phyloP scores from a whole-genome alignment of 176 grass and related monocot genomes.

The Phoenix dactylifera region DNA sequence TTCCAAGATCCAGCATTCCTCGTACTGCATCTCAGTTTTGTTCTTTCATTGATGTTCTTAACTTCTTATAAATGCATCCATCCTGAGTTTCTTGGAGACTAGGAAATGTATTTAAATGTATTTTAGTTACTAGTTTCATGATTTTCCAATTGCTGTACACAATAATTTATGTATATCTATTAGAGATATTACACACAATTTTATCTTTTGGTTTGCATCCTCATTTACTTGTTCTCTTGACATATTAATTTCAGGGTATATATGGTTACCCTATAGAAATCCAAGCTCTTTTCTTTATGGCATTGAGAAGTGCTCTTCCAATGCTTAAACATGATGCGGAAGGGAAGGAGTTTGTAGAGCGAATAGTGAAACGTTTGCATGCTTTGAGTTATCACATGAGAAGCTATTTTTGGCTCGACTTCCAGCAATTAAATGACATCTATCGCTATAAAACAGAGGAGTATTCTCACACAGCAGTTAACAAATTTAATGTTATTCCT shows the following conservation, averaged over 20 bases:
- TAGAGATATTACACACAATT: too few relatives aligned
- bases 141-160: too few relatives aligned
- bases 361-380: constrained; percentile 31
- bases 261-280: constrained; percentile 49
- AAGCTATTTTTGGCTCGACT: constrained; percentile 47
- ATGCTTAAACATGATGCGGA: constrained; percentile 38
- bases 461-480: constrained; percentile 36
- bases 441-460: constrained; percentile 48
- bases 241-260: constrained; percentile 19
- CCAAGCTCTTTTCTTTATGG: constrained; percentile 46
- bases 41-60: too few relatives aligned
- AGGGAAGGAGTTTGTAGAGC: constrained; percentile 35
- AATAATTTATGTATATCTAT: too few relatives aligned
- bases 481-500: constrained; percentile 41
- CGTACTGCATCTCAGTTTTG: too few relatives aligned
- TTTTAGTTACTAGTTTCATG: too few relatives aligned
- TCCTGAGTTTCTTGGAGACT: too few relatives aligned
- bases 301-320: constrained; percentile 21
- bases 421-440: constrained; percentile 41
- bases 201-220: too few relatives aligned
- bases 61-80: too few relatives aligned
- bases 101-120: too few relatives aligned
- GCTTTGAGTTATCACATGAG: constrained; percentile 45
- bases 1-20: too few relatives aligned
- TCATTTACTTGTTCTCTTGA: too few relatives aligned